phyloP scores from a whole-genome alignment of 2,329 filamentous ascomycete species.

The Xenoacremonium recifei region DNA sequence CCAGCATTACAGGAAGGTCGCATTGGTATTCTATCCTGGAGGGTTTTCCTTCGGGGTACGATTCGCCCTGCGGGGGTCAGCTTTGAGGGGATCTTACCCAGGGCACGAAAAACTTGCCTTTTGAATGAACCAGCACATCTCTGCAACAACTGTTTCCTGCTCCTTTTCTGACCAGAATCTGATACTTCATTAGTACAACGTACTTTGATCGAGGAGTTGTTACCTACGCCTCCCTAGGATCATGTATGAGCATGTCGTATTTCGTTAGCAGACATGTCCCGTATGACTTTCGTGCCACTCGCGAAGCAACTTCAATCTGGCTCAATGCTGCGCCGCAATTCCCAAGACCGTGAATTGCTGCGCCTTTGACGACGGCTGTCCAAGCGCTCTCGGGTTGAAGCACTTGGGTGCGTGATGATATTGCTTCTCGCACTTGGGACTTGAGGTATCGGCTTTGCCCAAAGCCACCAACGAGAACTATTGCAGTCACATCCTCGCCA shows the following conservation, averaged over 20 bases:
- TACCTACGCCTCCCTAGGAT: constrained; percentile 35
- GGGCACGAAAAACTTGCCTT: constrained; percentile 26
- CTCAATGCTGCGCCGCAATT: constrained; percentile 28
- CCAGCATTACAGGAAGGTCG: constrained; percentile 35
- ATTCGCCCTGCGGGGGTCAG: constrained; percentile 29
- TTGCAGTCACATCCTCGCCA: constrained; percentile 32
- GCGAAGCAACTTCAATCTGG: constrained; percentile 32
- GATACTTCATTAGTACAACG: constrained; percentile 12
- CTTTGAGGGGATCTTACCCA: neutral
- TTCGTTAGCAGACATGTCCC: constrained; percentile 35
- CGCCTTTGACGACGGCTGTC: constrained; percentile 50
- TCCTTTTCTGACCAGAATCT: constrained; percentile 38
- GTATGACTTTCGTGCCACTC: constrained; percentile 36
- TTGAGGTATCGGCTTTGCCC: constrained; percentile 45
- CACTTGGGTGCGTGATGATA: constrained; percentile 37
- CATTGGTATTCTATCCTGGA: constrained; percentile 37
- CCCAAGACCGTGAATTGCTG: constrained; percentile 41
- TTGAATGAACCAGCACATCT: constrained; percentile 40
- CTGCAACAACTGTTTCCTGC: constrained; percentile 32
- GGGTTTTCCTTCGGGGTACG: constrained; percentile 35
- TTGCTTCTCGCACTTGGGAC: constrained; percentile 35
- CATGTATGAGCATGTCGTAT: constrained; percentile 36
- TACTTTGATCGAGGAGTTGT: neutral
- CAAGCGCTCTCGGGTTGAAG: constrained; percentile 49
- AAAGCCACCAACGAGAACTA: constrained; percentile 50